Percentiles rank a stretch among this genome's conserved stretches.
phyloP scores from a whole-genome alignment of 2,329 filamentous ascomycete genomes.

The Aureobasidium vineae region DNA sequence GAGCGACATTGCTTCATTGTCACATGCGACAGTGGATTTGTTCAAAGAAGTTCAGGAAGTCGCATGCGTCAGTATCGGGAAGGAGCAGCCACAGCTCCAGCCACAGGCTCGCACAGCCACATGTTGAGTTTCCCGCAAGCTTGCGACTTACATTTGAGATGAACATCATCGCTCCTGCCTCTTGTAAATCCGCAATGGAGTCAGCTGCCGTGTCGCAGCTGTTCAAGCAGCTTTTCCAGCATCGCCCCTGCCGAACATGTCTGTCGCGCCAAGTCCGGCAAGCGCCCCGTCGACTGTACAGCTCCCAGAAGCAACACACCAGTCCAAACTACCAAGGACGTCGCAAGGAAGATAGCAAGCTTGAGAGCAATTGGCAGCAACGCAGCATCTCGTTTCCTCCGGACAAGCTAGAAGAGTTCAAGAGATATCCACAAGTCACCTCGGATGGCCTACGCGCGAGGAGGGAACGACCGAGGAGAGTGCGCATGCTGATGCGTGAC shows the following conservation, averaged over 20 bases:
- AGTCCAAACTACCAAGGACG: slow-evolving; percentile 28
- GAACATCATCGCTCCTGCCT: neutral
- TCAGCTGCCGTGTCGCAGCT: slow-evolving; percentile 73
- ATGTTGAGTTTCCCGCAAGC: neutral
- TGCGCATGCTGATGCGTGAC: slow-evolving; percentile 97
- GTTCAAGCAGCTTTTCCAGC: slow-evolving; percentile 81
- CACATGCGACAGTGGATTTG: slow-evolving; percentile 10
- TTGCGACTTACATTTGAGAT: neutral
- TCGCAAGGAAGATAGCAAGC: slow-evolving; percentile 42
- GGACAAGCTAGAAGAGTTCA: slow-evolving; percentile 78
- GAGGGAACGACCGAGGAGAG: slow-evolving; percentile 73
- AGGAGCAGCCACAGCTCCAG: slow-evolving; percentile 14
- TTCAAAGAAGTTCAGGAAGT: neutral
- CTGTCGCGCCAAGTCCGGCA: slow-evolving; percentile 18
- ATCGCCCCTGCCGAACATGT: slow-evolving; percentile 63
- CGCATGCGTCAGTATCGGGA: neutral
- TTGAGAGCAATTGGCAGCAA: slow-evolving; percentile 82
- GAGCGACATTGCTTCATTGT: slow-evolving; percentile 22
- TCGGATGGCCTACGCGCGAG: slow-evolving; percentile 71
- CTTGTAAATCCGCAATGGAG: slow-evolving; percentile 61
- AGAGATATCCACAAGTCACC: slow-evolving; percentile 79
- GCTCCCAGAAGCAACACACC: slow-evolving; percentile 22
- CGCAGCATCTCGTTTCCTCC: slow-evolving; percentile 69
- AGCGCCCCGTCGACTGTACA: slow-evolving; percentile 25
- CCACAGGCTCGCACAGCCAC: slow-evolving; percentile 1